phyloP scores from a whole-genome alignment of 768 basidiomycete genomes.

The Panellus pusillus region DNA sequence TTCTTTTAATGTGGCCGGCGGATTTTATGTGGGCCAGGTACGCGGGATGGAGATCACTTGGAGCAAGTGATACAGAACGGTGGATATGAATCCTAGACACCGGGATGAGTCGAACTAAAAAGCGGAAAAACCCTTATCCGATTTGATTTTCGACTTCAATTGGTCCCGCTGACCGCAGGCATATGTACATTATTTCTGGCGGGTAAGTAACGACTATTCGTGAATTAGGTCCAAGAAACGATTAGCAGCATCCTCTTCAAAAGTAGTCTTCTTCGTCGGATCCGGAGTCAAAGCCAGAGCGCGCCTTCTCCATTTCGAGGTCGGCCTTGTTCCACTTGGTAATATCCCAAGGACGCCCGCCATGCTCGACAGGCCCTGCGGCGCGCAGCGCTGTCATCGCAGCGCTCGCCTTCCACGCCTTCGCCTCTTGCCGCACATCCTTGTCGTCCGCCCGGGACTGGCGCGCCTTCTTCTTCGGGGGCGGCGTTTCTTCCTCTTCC shows the following conservation, averaged over 20 bases:
- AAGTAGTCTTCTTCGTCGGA: no score
- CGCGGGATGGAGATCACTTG: no score
- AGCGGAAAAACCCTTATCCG: background rate
- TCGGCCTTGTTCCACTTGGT: background rate
- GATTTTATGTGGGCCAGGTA: background rate
- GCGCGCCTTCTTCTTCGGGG: background rate
- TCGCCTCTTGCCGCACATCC: slow-evolving; percentile 8
- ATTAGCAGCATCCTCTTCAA: no score
- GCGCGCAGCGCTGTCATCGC: slow-evolving; percentile 16
- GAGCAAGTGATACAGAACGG: no score
- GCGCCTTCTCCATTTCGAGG: no score
- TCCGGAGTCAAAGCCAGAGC: no score
- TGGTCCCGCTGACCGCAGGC: no score
- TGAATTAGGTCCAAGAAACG: no score
- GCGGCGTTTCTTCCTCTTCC: slow-evolving; percentile 1
- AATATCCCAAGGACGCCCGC: slow-evolving; percentile 16
- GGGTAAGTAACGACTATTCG: no score
- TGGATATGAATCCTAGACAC: background rate
- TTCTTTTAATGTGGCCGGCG: background rate
- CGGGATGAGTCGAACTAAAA: background rate
- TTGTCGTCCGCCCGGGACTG: slow-evolving; percentile 1
- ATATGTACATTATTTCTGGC: no score
- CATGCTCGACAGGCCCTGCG: slow-evolving; percentile 9
- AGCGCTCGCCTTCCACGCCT: slow-evolving; percentile 11
- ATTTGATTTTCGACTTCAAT: no score